These are phyloP conservation scores for Trypanosoma lewisi DNA, from an alignment of 208 protist species.

Conservation along the genomic window DNA sequence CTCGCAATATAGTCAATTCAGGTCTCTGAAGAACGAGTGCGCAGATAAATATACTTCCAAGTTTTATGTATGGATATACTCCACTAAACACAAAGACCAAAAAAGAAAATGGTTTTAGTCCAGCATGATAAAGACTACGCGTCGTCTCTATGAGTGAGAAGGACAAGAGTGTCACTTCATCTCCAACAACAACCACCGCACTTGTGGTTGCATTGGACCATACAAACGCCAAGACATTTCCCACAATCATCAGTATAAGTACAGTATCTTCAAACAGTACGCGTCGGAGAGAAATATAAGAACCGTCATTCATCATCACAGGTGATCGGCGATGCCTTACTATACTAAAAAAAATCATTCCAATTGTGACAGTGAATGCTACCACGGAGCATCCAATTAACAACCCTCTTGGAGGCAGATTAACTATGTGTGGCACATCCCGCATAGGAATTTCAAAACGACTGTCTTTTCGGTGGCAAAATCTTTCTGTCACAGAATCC, in stretches of 20 bases:
- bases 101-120: slow-evolving; percentile 75
- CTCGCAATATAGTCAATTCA: slow-evolving; percentile 37
- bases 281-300: slow-evolving; percentile 12
- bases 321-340: background rate
- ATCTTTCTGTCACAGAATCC: background rate
- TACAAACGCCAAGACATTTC: slow-evolving; percentile 23
- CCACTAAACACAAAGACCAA: slow-evolving; percentile 92
- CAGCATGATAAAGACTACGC: slow-evolving; percentile 82
- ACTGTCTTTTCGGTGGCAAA: background rate
- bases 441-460: slow-evolving; percentile 6
- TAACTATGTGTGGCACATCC: background rate
- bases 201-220: slow-evolving; percentile 26
- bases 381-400: background rate
- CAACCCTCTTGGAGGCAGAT: slow-evolving; percentile 3
- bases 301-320: slow-evolving; percentile 1
- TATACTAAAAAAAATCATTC: background rate
- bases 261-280: slow-evolving; percentile 50
- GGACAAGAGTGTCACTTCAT: slow-evolving; percentile 49
- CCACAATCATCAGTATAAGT: slow-evolving; percentile 28
- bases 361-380: background rate
- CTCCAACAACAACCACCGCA: slow-evolving; percentile 28
- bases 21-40: slow-evolving; percentile 32
- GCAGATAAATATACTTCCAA: slow-evolving; percentile 44
- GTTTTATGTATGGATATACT: slow-evolving; percentile 91
- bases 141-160: slow-evolving; percentile 88